Base-by-base conservation (phyloP, 345 rosid genomes). In the Hibiscus mutabilis region DNA sequence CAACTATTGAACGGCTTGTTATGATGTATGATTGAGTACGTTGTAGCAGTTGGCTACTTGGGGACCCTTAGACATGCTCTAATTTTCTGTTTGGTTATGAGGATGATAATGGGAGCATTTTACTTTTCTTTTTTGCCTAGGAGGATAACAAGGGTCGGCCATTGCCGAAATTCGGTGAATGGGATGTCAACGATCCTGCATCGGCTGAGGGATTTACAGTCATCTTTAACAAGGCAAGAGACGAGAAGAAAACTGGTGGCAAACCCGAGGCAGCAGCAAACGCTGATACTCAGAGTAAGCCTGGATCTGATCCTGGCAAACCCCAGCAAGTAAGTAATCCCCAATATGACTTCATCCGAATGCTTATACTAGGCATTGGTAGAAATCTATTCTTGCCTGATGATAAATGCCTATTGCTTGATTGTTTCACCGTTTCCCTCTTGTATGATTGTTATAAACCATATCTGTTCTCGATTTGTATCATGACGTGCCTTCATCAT, bases 121-220 rank as follows among this genome's bases (percentile, higher is more conserved):
- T 13, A 25, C 49, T 66, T 47, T 67, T 66, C 27, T 70, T 78
- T 37, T 66, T 58, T 49, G 59, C 25, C 37, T 6, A 73, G 72
- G 86, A 87, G 88, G 97, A 42, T 9, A 42, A 93, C 35, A 82
- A 76, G 79, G 97, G 96, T 74, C 90, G 85, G 74, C 91, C 86
- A 69, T 85, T 91, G 77, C 98, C 98, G 31, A 94, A 91, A 81
- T 94, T 94, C 60, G 98, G 98, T 67, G 98, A 94, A 81, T 94
- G 98, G 97, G 98, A 94, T 69, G 95, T 91, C 57, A 89, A 79
- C 74, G 91, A 94, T 77, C 97, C 98, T 56, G 89, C 92, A 42
- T 84, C 98, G 5, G 98, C 98, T 0, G 86, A 91, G 82, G 98
- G 98, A 69, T 94, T 91, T 78, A 94, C 98, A 25, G 98, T 89